Base-by-base conservation (phyloP, 2,329 filamentous ascomycete species). In the Bipolaris zeicola region DNA sequence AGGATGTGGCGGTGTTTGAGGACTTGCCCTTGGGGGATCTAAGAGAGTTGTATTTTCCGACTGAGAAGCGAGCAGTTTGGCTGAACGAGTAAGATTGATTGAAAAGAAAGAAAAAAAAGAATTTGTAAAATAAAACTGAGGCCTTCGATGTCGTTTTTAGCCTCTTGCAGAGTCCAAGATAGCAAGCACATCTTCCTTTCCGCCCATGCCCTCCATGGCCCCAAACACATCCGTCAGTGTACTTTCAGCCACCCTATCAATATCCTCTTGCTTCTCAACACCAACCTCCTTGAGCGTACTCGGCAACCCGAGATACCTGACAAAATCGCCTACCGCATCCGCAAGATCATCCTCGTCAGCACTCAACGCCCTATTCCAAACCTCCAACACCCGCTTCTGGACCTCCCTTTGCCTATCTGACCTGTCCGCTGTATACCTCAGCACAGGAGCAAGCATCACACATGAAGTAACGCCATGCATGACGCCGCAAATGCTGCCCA, bases 381-480 rank as follows among this genome's bases (percentile, higher is more conserved):
- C 55, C 1, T 42, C 24, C 51, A 70, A 31, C 6, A 69, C 60
- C 13, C 53, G 58, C 37, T 58, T 28, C 45, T 65, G 61, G 2
- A 37, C 22, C 13, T 60, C 36, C 14, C 41, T 57, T 42, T 65
- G 61, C 41, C 45, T 55, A 11, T 59, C 54, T 6, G 52, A 57
- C n/a, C 53, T 58, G 7, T 50, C 49, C 6, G 55, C 57, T 8
- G 50, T 60, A 26, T 67, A 65, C 13, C 65, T 53, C 22, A 67
- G 47, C 2, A 65, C 64, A 22, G 64, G 60, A 6, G 64, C 57
- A 13, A 69, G 48, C 55, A 69, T 61, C 20, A 69, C 60, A 26
- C 66, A 68, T 2, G 60, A 60, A 13, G 66, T 67, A 6, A 66
- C 49, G 10, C 66, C 66, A 53, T 69, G 66, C 62, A 66, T 61